Percentiles rank a stretch among this genome's conserved stretches.
Conservation (phyloP, 2,329 filamentous ascomycete species). For the Arachnopeziza araneosa region DNA sequence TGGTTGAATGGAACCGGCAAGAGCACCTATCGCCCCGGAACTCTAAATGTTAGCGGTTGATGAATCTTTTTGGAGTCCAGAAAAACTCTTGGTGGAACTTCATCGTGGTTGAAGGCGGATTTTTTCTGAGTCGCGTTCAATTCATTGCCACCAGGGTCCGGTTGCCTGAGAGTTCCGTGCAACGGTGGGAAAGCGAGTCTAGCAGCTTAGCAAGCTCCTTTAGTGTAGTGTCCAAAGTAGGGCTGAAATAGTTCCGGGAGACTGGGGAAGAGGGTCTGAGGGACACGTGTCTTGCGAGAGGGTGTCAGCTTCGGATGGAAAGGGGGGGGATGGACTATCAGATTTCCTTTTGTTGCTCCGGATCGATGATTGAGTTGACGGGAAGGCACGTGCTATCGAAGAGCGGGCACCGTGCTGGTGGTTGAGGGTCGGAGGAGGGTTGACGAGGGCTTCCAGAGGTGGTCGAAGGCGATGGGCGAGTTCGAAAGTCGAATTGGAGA, state of each 20-base stretch:
- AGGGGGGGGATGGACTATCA: no score
- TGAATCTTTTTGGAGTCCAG: slow-evolving; percentile 28
- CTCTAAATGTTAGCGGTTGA: slow-evolving; percentile 26
- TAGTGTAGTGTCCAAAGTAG: background rate
- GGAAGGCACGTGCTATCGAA: no score
- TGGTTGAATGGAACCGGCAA: slow-evolving; percentile 5
- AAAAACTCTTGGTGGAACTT: slow-evolving; percentile 26
- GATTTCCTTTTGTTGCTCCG: no score
- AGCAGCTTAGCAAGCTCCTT: background rate
- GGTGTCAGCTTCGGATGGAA: no score
- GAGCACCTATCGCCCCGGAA: slow-evolving; percentile 14
- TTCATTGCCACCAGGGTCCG: slow-evolving; percentile 25
- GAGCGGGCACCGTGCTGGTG: no score
- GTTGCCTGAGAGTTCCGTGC: slow-evolving; percentile 17
- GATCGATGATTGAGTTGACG: no score
- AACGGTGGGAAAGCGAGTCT: background rate
- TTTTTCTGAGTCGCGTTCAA: slow-evolving; percentile 20
- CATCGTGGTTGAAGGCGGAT: slow-evolving; percentile 27
- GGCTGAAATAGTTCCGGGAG: background rate
- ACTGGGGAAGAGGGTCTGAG: background rate
- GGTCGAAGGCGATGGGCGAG: no score
- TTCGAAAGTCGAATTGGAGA: background rate
- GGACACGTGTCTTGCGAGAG: no score
- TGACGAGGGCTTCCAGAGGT: no score
- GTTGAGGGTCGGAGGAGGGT: no score